Evolutionary conservation across 495 filamentous ascomycete species (phyloP), one percentile per base, ranked within the genome.

Genomic region (Physcia stellaris): DNA sequence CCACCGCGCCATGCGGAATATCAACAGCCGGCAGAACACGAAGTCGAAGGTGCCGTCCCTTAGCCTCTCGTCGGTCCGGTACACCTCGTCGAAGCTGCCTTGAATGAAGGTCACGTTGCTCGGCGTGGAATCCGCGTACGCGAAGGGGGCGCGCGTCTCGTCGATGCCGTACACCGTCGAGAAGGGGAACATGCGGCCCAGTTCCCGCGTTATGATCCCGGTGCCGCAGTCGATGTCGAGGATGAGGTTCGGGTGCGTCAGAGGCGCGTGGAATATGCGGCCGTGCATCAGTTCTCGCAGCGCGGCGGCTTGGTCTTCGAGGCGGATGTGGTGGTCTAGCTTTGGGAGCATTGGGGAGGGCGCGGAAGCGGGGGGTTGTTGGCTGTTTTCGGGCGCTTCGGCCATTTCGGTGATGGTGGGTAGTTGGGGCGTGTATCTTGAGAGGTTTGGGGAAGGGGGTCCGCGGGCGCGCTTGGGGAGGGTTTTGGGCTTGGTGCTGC

Each of bases 201-300:
- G 75, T 46, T 88, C 79, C 49, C 88, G 86, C 12, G 75, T 70
- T 85, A 86, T 90, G 31, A 93, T 88, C 23, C 80, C 81, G 11
- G 86, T 93, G 39, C 86, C 86, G 54, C 85, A 93, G 37, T 86
- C 86, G 28, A 94, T 82, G 58, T 94, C 86, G 29, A 94, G 73
- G 18, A 94, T 24, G 3, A 12, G 23, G 16, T n/a, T 15, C 5
- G 30, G 20, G 12, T 24, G 10, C 2, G 4, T 18, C 17, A 41
- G 11, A 1, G 39, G 39, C 12, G 39, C 31, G 22, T 41, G 30
- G 13, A 41, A 21, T n/a, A 41, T n/a, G 20, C 31, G 30, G 12
- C 20, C 11, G 17, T 41, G 5, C 10, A 27, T 32, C 10, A 41
- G 16, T 10, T 21, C 39, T 6, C 19, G 22, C 16, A 26, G 16